Base-by-base conservation (phyloP, 2,329 filamentous ascomycete species). In the Arthrinium puccinioides region DNA sequence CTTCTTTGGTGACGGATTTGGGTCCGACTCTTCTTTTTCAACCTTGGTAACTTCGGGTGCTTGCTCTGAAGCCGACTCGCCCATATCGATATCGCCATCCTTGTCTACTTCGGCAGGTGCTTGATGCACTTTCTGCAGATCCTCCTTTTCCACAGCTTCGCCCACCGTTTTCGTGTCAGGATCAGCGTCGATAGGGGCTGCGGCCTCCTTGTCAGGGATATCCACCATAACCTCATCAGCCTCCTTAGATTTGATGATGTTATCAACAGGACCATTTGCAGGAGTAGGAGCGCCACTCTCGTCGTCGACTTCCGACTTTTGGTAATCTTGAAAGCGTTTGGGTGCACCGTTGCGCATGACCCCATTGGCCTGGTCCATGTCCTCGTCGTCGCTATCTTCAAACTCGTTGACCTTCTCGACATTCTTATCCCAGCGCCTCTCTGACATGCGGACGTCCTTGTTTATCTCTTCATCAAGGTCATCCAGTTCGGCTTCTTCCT, bases 371-470 rank as follows among this genome's bases (percentile, higher is more conserved):
- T 69, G 69, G 28, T 76, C 76, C 60, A 87, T 77, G 9, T 94
- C 87, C 50, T 97, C 90, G 42, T 95, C 87, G 43, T 94, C 88
- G 45, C 86, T 94, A 29, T 92, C 85, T 41, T 88, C 85, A 29
- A 89, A 77, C 55, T 96, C 90, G 49, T 84, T 85, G 7, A 86
- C 78, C 40, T 85, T 78, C 37, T 80, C 75, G 19, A 87, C 74
- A 33, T 76, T 80, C 59, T 88, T 81, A 45, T 97, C 90, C 70
- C 85, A 88, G 45, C 82, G 77, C 24, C 86, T 82, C 58, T 92
- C 76, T 0, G 87, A 94, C 61, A 82, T 79, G 19, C 90, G 82
- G 38, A 76, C 76, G 54, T 97, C 90, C 49, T 86, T 83, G 56
- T 92, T 88, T 49, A 86, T 76, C 46, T 96, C 89, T 37, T 87